phyloP scores from a whole-genome alignment of 2,329 filamentous ascomycete genomes.

The Raffaelea deltoideospora region DNA sequence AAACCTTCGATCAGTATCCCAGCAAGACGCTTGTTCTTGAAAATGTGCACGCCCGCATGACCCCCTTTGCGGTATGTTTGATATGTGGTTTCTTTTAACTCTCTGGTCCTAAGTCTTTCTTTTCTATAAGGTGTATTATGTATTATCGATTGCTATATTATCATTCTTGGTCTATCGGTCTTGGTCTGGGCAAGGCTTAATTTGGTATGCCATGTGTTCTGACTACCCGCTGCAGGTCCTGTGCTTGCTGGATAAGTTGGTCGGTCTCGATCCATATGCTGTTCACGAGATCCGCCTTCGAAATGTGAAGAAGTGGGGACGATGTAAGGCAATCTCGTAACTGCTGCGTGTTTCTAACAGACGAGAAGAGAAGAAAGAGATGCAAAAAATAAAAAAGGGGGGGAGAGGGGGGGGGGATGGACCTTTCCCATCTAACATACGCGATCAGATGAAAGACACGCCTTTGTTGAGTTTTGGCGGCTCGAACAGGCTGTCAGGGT shows the following conservation, averaged over 20 bases:
- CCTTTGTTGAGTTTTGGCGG: slow-evolving; percentile 1
- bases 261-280: background rate
- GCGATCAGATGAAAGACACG: background rate
- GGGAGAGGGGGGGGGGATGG: too few relatives aligned
- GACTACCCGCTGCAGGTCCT: background rate
- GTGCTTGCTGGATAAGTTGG: background rate
- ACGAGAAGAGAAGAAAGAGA: too few relatives aligned
- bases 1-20: background rate
- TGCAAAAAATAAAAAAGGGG: too few relatives aligned
- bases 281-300: background rate
- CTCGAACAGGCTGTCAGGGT: background rate
- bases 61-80: background rate
- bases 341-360: too few relatives aligned
- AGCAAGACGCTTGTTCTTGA: slow-evolving; percentile 1
- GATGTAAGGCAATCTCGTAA: background rate
- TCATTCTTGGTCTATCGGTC: too few relatives aligned
- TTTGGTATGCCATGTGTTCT: too few relatives aligned
- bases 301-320: background rate
- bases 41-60: background rate
- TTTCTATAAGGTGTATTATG: background rate
- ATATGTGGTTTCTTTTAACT: too few relatives aligned
- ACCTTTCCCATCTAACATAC: background rate
- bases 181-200: too few relatives aligned
- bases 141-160: too few relatives aligned
- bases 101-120: background rate